Evolutionary conservation across 2,329 filamentous ascomycete species (phyloP), one percentile per base, ranked within the genome.

Genomic region (Neoascochyta sp.): DNA sequence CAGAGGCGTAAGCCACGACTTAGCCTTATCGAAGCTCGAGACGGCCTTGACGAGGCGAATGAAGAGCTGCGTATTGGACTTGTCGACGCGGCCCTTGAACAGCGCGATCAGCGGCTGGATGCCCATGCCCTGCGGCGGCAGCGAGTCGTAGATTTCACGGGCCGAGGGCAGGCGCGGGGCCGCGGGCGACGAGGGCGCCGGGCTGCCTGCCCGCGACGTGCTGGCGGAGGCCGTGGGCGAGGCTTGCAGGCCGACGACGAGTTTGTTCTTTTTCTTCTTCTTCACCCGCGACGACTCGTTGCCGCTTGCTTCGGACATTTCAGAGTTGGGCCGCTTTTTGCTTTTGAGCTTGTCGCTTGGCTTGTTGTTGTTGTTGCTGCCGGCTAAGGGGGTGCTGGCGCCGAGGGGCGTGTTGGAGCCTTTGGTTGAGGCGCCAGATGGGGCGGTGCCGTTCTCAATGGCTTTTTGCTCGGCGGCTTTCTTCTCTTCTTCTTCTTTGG

Each of bases 221-320:
- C 76, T 74, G 38, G 81, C 70, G 7, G 79, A 84, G 10, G 69
- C 76, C 6, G 66, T 65, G 4, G 79, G 78, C 5, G 77, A 77
- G 11, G 67, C 70, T 16, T 68, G 65, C 27, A 64, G 66, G 12
- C 70, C 65, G 29, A 68, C 62, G 34, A 68, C 78, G 46, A 78
- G 57, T 47, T 70, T 75, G 59, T 74, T 75, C 34, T 68, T 81
- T 48, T 75, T 75, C 32, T 68, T 80, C 15, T 51, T 52, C 68
- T 86, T 86, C 66, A 92, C 88, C 45, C 83, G 82, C 14, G 81
- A 78, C 1, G 86, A 90, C 60, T 96, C 90, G 48, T 89, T 93
- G 30, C 87, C 90, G 58, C 87, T 94, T 7, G 87, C 87, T 58
- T 96, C 90, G 2, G 88, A 95, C 17, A 85, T 73, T 43, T 89